Percentiles rank a stretch among this genome's conserved stretches.
These are phyloP conservation scores for Trichocladium antarcticum DNA, from an alignment of 495 filamentous ascomycete genomes.

Conservation along the genomic window DNA sequence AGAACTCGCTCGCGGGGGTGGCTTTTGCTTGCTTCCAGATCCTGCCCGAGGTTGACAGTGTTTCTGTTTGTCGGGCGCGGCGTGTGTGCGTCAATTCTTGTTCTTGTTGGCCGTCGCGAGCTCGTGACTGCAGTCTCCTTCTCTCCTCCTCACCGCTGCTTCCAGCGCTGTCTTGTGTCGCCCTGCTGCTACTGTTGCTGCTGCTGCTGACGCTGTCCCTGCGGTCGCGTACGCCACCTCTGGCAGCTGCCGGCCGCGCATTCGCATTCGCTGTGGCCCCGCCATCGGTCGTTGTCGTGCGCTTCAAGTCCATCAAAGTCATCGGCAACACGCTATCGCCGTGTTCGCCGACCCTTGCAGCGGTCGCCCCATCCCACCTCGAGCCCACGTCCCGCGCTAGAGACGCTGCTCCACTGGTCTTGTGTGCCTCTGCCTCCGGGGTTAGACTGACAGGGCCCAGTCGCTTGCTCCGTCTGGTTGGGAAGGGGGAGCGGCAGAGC, in stretches of 20 bases:
- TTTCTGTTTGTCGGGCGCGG: not conserved
- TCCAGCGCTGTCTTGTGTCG: not conserved
- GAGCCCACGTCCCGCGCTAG: no score
- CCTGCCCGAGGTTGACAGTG: no score
- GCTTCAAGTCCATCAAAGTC: not conserved
- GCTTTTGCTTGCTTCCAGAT: no score
- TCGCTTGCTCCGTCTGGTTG: not conserved
- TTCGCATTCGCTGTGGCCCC: not conserved
- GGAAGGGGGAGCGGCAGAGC: conserved; percentile 1
- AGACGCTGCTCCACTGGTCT: no score
- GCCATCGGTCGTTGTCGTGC: not conserved
- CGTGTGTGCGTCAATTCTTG: not conserved
- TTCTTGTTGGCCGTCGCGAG: not conserved
- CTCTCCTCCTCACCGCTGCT: conserved; percentile 1
- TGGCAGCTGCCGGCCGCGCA: conserved; percentile 2
- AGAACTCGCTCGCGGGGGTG: no score
- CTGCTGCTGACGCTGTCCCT: not conserved
- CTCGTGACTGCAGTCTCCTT: not conserved
- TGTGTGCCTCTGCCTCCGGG: no score
- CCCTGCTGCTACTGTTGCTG: not conserved
- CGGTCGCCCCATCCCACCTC: conserved; percentile 1
- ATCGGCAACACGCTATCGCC: conserved; percentile 3
- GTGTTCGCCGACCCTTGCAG: conserved; percentile 2
- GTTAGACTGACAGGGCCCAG: no score
- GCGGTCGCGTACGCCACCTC: conserved; percentile 4